Evolutionary conservation across 805 yeast species (phyloP), one percentile per base, ranked within the genome.

Genomic region (Candida michaelii): DNA sequence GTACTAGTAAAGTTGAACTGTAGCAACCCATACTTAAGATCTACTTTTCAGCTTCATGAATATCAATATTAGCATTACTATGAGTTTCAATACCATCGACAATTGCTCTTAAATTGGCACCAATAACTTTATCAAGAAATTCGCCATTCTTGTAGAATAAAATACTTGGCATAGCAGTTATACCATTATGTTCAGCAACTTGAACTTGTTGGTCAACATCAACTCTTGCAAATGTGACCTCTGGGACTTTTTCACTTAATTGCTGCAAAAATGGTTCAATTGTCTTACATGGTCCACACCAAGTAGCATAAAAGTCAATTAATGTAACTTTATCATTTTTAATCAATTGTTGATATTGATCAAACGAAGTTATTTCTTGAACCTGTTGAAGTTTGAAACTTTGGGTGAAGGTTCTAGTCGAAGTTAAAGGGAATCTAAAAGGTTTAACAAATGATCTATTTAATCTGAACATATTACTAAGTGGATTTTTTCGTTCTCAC

Each of bases 91-190:
- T 54, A 40, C 52, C 47, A 29, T 51, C 51, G 15, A 61, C 54
- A 44, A 68, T 56, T 46, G 59, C 59, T 13, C 60, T 62, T 38
- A 77, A 73, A 53, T 78, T 72, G 13, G 90, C 91, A 30, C 93
- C 93, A 17, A 84, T 76, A 25, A 84, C 65, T 38, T 75, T 77
- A 14, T 74, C 80, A 3, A 79, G 59, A 36, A 76, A 64, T 41
- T 76, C 73, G 17, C 88, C 88, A 37, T 79, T 69, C 57, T 82
- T 79, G 61, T 79, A 77, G 24, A 82, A 62, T 16, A 83, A 54
- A 46, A 83, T 80, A 2, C 91, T 85, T 35, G 93, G 93, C 89
- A 85, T 83, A 27, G 91, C 89, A 17, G 78, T 66, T 39, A 85
- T 69, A 9, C 78, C 82, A 55, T 79, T 78, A 45, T 77, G 80